phyloP scores from a whole-genome alignment of 2,329 filamentous ascomycete species.

The Diaporthe citriasiana region DNA sequence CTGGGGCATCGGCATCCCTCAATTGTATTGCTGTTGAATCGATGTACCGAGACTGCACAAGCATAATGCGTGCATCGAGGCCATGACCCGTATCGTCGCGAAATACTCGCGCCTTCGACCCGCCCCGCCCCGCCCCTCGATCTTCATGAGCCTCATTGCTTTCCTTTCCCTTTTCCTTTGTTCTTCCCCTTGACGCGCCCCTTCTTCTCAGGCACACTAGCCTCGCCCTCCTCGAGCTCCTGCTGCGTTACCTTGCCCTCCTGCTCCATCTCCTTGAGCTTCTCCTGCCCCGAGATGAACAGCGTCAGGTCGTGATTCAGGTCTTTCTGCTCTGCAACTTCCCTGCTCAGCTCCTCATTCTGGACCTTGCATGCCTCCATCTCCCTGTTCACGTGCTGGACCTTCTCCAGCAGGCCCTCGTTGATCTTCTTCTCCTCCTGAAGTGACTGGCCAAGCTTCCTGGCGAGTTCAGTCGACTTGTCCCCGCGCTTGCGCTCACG shows the following conservation, averaged over 20 bases:
- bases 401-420: constrained; percentile 84
- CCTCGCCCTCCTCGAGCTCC: constrained; percentile 81
- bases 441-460: constrained; percentile 80
- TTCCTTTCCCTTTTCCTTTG: constrained; percentile 68
- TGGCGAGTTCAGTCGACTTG: constrained; percentile 82
- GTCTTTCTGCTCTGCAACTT: constrained; percentile 83
- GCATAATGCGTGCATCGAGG: background rate
- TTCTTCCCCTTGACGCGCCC: constrained; percentile 53
- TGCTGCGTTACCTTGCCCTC: constrained; percentile 72
- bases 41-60: background rate
- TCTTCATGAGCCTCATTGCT: constrained; percentile 50
- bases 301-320: constrained; percentile 90
- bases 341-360: constrained; percentile 67
- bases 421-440: constrained; percentile 91
- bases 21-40: background rate
- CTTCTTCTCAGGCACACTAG: constrained; percentile 72
- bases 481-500: constrained; percentile 77
- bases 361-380: constrained; percentile 70
- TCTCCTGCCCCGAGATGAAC: constrained; percentile 88
- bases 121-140: no score
- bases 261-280: constrained; percentile 78
- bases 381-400: constrained; percentile 79
- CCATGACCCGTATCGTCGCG: background rate
- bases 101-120: background rate
- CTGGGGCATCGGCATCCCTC: background rate